Base-by-base conservation (phyloP, 352 stramenopile species). In the Pythium sukuiense region DNA sequence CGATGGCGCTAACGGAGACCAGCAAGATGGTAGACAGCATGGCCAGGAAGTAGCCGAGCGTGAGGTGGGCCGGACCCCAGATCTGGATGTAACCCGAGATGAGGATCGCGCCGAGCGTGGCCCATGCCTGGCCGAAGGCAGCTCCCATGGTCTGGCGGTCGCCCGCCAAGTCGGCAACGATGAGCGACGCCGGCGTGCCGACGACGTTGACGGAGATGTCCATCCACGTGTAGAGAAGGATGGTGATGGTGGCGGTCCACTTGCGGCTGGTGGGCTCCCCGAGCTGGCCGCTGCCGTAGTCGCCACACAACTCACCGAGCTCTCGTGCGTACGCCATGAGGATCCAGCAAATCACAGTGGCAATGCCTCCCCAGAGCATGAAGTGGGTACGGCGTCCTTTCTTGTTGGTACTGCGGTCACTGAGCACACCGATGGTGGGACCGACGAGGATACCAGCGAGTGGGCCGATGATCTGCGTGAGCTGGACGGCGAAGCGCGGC, bases 401-500 rank as follows among this genome's bases (percentile, higher is more conserved):
- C 35, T 41, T 12, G 35, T 41, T 41, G 8, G 35, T 41, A 55
- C 63, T 76, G 6, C 71, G 69, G 55, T 88, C 80, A 35, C 71
- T 81, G 43, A 85, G 66, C 30, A 88, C 76, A 8, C 77, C 80
- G 50, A 81, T 56, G 24, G 76, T 74, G 6, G 80, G 80, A 1
- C 63, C 74, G 53, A 85, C 72, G 61, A 88, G 59, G 56, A 86
- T 73, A 8, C 80, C 80, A 2, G 77, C 61, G 18, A 84, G 57
- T 3, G 80, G 80, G 5, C 77, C 80, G 35, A 77, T 80, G 48
- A 88, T 49, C 50, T 88, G 80, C 8, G 77, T 81, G 9, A 85
- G 46, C 64, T 85, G 76, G 29, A 88, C 80, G 5, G 73, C 71
- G 55, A 75, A 85, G 1, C 67, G 49, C 16, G 77, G 74, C 2